These are phyloP conservation scores for Tetrahymena malaccensis DNA, from an alignment of 73 alveolate species.

Conservation along the genomic window DNA sequence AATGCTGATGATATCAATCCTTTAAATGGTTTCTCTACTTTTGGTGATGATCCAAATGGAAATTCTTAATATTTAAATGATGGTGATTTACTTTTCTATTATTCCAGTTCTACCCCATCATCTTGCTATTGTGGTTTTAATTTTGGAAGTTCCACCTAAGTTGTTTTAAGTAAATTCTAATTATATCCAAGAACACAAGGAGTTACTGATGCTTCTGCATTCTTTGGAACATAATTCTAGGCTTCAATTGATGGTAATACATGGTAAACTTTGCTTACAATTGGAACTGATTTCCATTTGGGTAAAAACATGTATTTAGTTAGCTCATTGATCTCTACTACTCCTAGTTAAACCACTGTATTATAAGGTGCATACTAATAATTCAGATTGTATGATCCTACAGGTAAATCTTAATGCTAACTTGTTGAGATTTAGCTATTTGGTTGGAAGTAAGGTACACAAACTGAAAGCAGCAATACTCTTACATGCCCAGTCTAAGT, in stretches of 20 bases:
- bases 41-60: neutral
- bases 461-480: neutral
- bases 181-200: constrained; percentile 1
- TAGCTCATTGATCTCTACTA: neutral
- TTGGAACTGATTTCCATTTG: constrained; percentile 13
- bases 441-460: constrained; percentile 9
- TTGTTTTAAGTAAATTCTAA: neutral
- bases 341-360: neutral
- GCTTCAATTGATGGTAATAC: constrained; percentile 20
- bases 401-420: constrained; percentile 24
- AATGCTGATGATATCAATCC: neutral
- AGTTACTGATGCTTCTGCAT: neutral
- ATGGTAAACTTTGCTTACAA: neutral
- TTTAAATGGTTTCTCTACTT: neutral
- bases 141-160: neutral
- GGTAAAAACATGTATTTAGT: constrained; percentile 21
- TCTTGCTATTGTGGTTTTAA: neutral
- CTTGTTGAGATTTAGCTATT: constrained; percentile 20
- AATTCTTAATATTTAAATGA: neutral
- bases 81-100: neutral
- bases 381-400: constrained; percentile 6
- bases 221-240: constrained; percentile 24
- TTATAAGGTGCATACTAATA: neutral
- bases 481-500: constrained; percentile 3
- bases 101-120: neutral